Conservation (phyloP, 78 protist species). For the Guillardia theta region DNA sequence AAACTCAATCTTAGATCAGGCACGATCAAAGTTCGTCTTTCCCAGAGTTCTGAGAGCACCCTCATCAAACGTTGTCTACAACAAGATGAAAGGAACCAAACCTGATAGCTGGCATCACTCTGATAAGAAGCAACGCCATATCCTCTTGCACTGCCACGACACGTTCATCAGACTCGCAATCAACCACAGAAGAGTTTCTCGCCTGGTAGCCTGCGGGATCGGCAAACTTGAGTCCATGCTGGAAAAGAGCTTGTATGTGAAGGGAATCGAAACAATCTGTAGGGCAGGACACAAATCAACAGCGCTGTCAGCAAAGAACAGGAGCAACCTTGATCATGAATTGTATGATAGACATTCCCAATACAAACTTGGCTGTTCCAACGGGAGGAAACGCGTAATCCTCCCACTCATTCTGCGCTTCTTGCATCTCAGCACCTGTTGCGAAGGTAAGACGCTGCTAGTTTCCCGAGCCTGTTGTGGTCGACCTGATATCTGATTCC, state of each 20-base stretch:
- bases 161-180: too few relatives aligned
- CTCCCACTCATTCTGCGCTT: constrained; percentile 22
- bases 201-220: not conserved
- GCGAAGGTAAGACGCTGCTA: not conserved
- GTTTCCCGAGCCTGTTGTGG: too few relatives aligned
- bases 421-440: constrained; percentile 18
- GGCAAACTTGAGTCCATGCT: not conserved
- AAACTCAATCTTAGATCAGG: too few relatives aligned
- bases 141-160: not conserved
- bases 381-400: constrained; percentile 23
- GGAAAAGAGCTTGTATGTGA: not conserved
- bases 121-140: not conserved
- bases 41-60: too few relatives aligned
- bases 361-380: not conserved
- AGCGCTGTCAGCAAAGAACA: not conserved
- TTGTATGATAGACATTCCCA: constrained; percentile 19
- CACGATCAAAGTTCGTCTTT: too few relatives aligned
- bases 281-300: not conserved
- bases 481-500: constrained; percentile 16
- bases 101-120: not conserved
- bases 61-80: too few relatives aligned
- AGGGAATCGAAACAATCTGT: not conserved
- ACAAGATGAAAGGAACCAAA: not conserved
- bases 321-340: constrained; percentile 13
- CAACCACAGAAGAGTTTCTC: too few relatives aligned